phyloP scores from a whole-genome alignment of 208 protist genomes.

The Tritrichomonas musculus region DNA sequence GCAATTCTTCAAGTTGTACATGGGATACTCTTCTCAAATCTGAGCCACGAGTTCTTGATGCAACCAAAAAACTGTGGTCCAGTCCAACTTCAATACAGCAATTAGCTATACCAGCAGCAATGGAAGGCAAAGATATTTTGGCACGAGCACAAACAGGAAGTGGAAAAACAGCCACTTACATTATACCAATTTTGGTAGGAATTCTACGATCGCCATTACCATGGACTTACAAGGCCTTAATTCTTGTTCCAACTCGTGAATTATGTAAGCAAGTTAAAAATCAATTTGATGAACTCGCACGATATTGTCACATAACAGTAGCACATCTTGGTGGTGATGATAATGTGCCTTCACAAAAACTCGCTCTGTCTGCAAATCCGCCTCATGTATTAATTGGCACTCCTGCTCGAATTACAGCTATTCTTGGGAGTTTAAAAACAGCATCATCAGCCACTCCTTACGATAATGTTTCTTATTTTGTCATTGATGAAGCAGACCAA shows the following conservation, averaged over 20 bases:
- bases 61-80: background rate
- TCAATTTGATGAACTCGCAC: background rate
- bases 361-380: background rate
- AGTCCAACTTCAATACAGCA: constrained; percentile 59
- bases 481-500: constrained; percentile 33
- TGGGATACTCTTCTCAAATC: background rate
- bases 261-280: constrained; percentile 30
- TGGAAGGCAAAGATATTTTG: constrained; percentile 65
- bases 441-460: background rate
- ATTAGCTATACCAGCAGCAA: constrained; percentile 87
- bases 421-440: too few species aligned
- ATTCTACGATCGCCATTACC: background rate
- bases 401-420: background rate
- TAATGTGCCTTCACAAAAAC: background rate
- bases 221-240: constrained; percentile 1
- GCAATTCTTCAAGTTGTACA: background rate
- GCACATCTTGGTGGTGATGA: constrained; percentile 17
- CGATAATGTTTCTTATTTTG: background rate
- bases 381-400: background rate
- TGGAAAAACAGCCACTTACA: constrained; percentile 97
- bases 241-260: constrained; percentile 35
- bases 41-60: background rate
- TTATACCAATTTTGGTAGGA: constrained; percentile 83
- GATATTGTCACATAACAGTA: background rate
- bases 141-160: constrained; percentile 97